Evolutionary conservation across 495 filamentous ascomycete species (phyloP).

Genomic region (Neurospora sp.): DNA sequence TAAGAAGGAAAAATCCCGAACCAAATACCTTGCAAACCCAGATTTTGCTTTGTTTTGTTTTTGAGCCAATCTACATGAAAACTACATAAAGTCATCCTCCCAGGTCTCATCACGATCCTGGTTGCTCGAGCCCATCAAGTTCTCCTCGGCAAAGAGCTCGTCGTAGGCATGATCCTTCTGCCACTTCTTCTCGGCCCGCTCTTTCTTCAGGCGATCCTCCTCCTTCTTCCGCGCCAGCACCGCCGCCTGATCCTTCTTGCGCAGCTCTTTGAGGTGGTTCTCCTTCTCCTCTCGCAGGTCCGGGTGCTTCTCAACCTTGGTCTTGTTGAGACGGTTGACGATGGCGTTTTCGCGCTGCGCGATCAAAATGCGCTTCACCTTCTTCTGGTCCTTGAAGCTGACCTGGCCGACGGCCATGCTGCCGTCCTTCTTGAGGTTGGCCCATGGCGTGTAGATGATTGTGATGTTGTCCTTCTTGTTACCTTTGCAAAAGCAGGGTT

Average conservation of each 20-base stretch:
- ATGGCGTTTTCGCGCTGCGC: slow-evolving; percentile 70
- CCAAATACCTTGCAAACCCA: neutral
- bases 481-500: slow-evolving; percentile 33
- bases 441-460: slow-evolving; percentile 95
- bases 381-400: slow-evolving; percentile 82
- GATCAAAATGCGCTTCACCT: slow-evolving; percentile 74
- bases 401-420: slow-evolving; percentile 94
- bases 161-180: slow-evolving; percentile 94
- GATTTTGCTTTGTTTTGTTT: neutral
- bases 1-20: neutral
- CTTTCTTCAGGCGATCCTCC: slow-evolving; percentile 66
- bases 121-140: slow-evolving; percentile 54
- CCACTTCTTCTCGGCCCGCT: slow-evolving; percentile 78
- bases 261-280: slow-evolving; percentile 53
- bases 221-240: slow-evolving; percentile 63
- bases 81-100: slow-evolving; percentile 66
- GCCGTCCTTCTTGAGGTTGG: slow-evolving; percentile 92
- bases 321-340: slow-evolving; percentile 96
- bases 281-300: slow-evolving; percentile 75
- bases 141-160: slow-evolving; percentile 63
- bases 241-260: slow-evolving; percentile 55
- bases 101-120: slow-evolving; percentile 52
- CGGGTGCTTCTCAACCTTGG: slow-evolving; percentile 73
- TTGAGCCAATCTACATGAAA: slow-evolving; percentile 47
- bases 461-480: slow-evolving; percentile 99